Base-by-base conservation (phyloP, 805 yeast species). In the Candida parachauliodes region DNA sequence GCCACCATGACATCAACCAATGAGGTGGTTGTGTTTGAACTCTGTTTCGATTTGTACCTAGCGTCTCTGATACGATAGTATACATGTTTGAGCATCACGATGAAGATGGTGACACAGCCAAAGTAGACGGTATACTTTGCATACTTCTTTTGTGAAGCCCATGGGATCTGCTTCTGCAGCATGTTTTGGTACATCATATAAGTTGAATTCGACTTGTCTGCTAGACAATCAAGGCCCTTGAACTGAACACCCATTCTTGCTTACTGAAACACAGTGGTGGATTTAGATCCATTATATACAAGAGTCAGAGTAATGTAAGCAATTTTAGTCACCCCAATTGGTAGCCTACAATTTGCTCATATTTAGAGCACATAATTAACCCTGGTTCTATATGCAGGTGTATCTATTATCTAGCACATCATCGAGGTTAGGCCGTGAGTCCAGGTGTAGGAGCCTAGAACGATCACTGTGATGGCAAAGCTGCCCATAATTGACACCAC, bases 361-460 rank as follows among this genome's bases (percentile, higher is more conserved):
- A n/a, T n/a, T n/a, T n/a, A n/a, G n/a, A n/a, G n/a, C 24, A 28
- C 8, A 26, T 19, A n/a, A 20, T 35, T 17, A 17, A 33, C 5
- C 20, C 27, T 31, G 34, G 8, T 27, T 21, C 24, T 21, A 7
- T 21, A 21, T 21, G 10, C 7, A 21, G 10, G 24, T 21, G 7
- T 21, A 21, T 21, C 10, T 21, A 21, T 8, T 21, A 27, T 27
- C 8, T n/a, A 27, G 14, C 30, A 27, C 4, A 27, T 18, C 30
- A 27, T 27, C 8, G 30, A 27, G 37, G 38, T 53, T 11, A 72
- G 44, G 0, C 84, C 84, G 5, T 56, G 47, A 0, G 81, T 60
- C 96, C 96, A 88, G 27, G 72, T 68, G 51, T 79, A 86, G 5
- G 83, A 62, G 0, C 96, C 96, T 19, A 83, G 51, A 2, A 79